phyloP scores from a whole-genome alignment of 352 stramenopile species.

The Globisporangium parvum region DNA sequence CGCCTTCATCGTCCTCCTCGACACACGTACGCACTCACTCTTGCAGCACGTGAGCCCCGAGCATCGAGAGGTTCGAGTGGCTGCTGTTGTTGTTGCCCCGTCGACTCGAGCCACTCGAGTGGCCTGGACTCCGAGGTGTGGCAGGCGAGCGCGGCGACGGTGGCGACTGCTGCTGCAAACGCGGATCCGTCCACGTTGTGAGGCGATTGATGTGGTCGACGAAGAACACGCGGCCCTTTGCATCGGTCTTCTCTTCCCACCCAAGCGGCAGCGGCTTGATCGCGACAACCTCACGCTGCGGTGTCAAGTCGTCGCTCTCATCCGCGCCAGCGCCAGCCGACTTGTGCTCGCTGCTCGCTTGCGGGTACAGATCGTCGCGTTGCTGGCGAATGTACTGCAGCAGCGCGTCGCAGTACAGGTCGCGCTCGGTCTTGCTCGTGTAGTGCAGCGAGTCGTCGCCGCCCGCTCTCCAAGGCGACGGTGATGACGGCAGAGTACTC shows the following conservation, averaged over 20 bases:
- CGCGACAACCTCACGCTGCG: neutral
- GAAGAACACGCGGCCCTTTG: constrained; percentile 63
- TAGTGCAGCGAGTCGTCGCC: constrained; percentile 30
- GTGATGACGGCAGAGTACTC: neutral
- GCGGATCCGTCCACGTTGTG: constrained; percentile 67
- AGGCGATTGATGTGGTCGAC: constrained; percentile 71
- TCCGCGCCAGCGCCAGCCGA: neutral
- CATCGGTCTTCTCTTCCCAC: constrained; percentile 67
- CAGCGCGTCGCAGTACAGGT: constrained; percentile 62
- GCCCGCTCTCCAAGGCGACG: constrained; percentile 26
- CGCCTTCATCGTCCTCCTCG: neutral
- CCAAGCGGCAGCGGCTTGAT: constrained; percentile 38
- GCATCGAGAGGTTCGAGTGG: constrained; percentile 12
- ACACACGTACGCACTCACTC: constrained; percentile 1
- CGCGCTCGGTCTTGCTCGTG: constrained; percentile 41
- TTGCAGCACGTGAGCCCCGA: constrained; percentile 7
- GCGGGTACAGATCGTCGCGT: constrained; percentile 30
- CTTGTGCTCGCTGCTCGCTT: neutral
- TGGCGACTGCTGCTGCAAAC: constrained; percentile 1
- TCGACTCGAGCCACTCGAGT: constrained; percentile 5
- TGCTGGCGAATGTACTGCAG: constrained; percentile 71
- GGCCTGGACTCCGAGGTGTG: neutral
- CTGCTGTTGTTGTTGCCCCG: constrained; percentile 1
- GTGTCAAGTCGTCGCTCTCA: neutral
- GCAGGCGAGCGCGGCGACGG: neutral